Base-by-base conservation (phyloP, 805 yeast species). In the Huiozyma sinensis region DNA sequence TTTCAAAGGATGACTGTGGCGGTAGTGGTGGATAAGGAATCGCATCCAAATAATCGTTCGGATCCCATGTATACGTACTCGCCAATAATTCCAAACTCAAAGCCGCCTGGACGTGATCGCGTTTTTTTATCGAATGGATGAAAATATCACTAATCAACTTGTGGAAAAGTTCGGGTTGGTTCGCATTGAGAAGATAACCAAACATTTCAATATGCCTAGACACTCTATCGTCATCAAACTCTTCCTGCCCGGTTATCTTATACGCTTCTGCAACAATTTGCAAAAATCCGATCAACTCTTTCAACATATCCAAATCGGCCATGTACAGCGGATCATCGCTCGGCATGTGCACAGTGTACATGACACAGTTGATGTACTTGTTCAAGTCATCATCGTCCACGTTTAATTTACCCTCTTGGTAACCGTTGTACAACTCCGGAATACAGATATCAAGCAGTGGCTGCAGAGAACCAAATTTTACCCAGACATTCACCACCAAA, bases 181-280 rank as follows among this genome's bases (percentile, higher is more conserved):
- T 77, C 36, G 85, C 87, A 51, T 83, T 78, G 70, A 81, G 75
- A 61, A 87, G 69, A 63, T 77, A 85, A 36, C 87, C 80, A 49
- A 84, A 76, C 54, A 86, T 79, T 54, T 81, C 82, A 57, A 87
- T 70, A 47, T 77, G 77, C 58, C 82, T 83, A 73, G 83, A 82
- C 5, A 88, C 80, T 55, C 95, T 71, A 61, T 87, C 95, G 59
- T 84, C 90, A 54, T 83, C 90, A 61, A 83, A 88, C 55, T 86
- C 95, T 36, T 79, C 79, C 13, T 88, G 88, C 39, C 71, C 73
- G 10, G 95, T 95, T 45, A 87, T 86, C 46, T 75, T 73, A 52
- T 75, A 75, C 53, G 83, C 73, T 54, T 83, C 86, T 48, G 76
- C 71, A 55, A 83, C 70, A 11, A 78, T 76, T 43, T 71, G 76